Base-by-base conservation (phyloP, 306 rosid genomes). In the Lathyrus aphaca region DNA sequence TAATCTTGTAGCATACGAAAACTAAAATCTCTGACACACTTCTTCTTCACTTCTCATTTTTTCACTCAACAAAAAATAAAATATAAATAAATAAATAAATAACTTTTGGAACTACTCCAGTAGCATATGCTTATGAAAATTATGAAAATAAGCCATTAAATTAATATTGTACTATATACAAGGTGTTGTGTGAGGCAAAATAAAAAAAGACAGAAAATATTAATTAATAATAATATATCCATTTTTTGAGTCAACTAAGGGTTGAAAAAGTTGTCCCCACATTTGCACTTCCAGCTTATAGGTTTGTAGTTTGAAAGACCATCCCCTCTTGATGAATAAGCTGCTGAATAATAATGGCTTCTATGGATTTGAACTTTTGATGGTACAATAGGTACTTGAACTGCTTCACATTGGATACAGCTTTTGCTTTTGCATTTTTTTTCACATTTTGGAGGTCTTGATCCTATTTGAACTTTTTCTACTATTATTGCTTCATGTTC, bases 231-330 rank as follows among this genome's bases (percentile, higher is more conserved):
- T 16, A 30, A 30, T 4, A 30, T 50, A 10, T 30, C 14, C 35
- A 23, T 15, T 10, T 10, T 67, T 82, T 13, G 19, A 63, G 10
- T 63, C 53, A 50, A 50, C 11, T 79, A 91, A 29, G 97, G 97
- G 73, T 91, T 82, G 82, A 83, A 86, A 42, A 85, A 43, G 71
- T 77, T 66, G 71, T 91, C 73, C 39, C 96, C 92, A 66, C 98
- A 89, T 63, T 86, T 92, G 86, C 98, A 92, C 66, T 86, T 89
- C 91, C 96, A 89, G 75, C 96, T 84, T 38, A 92, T 82, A 49
- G 96, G 98, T 68, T 88, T 92, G 78, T 92, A 92, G 71, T 90
- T 90, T 29, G 96, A 82, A 76, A 82, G 77, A 10, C 71, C 83
- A 32, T 84, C 92, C 3, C 83, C 80, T 84, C 92, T 86, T 16